Conservation (phyloP, 768 basidiomycete genomes). For the Dentipellis sp. region DNA sequence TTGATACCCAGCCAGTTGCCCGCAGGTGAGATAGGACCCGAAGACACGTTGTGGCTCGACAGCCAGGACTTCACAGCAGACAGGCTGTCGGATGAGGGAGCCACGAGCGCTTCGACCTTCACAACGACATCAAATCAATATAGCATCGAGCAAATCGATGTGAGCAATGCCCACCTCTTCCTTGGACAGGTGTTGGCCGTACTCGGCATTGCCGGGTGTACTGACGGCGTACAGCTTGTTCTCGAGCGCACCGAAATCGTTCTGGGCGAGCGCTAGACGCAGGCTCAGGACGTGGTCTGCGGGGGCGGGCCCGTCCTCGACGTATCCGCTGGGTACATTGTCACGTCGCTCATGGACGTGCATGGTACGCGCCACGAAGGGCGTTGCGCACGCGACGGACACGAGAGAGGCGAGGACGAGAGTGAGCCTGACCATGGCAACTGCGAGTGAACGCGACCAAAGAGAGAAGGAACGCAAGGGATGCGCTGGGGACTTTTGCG, state of each 20-base stretch:
- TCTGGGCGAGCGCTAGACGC: constrained; percentile 9
- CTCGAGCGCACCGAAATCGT: constrained; percentile 7
- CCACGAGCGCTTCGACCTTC: constrained; percentile 13
- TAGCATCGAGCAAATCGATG: too few relatives aligned
- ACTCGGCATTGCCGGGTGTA: background rate
- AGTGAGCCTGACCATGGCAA: background rate
- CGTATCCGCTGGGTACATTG: background rate
- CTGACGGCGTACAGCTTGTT: too few relatives aligned
- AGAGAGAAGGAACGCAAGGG: background rate
- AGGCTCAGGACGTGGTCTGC: constrained; percentile 6
- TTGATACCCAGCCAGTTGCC: constrained; percentile 15
- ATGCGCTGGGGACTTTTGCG: background rate
- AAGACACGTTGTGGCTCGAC: constrained; percentile 5
- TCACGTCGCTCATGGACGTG: background rate
- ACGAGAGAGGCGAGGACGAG: background rate
- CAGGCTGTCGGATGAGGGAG: constrained; percentile 6
- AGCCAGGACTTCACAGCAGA: constrained; percentile 11
- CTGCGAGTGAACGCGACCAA: background rate
- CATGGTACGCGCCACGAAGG: too few relatives aligned
- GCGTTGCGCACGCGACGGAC: background rate
- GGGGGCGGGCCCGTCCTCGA: constrained; percentile 5
- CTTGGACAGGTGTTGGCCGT: background rate
- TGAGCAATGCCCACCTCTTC: background rate
- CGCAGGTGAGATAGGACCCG: constrained; percentile 5
- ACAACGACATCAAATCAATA: background rate